phyloP scores from a whole-genome alignment of 2,329 filamentous ascomycete species.

The Penicillium sp. region DNA sequence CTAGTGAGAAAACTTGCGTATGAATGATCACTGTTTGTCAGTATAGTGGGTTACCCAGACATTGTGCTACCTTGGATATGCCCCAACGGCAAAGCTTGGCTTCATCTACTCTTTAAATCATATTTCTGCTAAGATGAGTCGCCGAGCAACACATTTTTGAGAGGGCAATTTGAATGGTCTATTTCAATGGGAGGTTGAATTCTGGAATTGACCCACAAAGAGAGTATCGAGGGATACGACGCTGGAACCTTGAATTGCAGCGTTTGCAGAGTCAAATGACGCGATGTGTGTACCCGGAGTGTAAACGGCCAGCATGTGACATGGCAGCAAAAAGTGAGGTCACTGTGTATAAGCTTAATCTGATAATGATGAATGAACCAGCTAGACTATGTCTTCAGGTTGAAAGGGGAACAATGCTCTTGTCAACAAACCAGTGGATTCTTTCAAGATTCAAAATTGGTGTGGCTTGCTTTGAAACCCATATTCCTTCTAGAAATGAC shows the following conservation, averaged over 20 bases:
- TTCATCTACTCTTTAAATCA: no score
- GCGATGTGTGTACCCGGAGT: not conserved
- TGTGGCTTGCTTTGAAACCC: no score
- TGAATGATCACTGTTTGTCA: not conserved
- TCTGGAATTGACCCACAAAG: not conserved
- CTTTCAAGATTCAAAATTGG: no score
- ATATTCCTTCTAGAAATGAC: no score
- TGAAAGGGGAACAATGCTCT: no score
- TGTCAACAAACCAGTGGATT: no score
- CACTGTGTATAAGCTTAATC: no score
- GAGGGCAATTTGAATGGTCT: not conserved
- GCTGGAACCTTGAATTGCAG: not conserved
- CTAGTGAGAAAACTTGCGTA: not conserved
- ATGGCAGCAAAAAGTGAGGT: not conserved
- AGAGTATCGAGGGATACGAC: not conserved
- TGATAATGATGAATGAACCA: no score
- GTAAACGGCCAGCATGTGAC: not conserved
- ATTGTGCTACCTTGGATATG: conserved; percentile 2
- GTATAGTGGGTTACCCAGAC: conserved; percentile 9
- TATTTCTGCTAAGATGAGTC: no score
- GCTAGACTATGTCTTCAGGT: no score
- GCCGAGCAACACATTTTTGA: not conserved
- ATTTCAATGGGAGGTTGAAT: not conserved
- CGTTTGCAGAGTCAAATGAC: not conserved
- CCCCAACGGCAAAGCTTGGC: not conserved